Base-by-base conservation (phyloP, 2,329 filamentous ascomycete genomes). In the Keithomyces neogunnii region DNA sequence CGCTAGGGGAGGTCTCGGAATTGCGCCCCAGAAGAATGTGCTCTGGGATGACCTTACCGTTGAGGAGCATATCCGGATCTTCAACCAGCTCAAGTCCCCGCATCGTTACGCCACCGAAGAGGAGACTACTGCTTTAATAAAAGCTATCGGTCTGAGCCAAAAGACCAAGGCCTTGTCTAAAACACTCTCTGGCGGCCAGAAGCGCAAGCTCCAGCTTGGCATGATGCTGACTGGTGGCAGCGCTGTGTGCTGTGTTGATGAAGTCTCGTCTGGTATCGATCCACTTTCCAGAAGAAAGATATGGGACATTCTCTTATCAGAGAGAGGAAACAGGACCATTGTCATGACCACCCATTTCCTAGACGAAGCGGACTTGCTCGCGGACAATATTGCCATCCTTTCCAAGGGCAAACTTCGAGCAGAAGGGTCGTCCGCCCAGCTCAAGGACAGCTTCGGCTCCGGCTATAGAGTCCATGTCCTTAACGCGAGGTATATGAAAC, bases 181-280 rank as follows among this genome's bases (percentile, higher is more conserved):
- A 62, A 95, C 89, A 0, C 73, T 96, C 0, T 95, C 89, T 2
- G 91, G 91, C 8, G 91, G 91, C 0, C 91, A 96, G 67, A 96
- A 95, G 70, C 77, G 91, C 49, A 96, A 96, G 66, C 75, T 96
- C 5, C 91, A 96, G 66, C 75, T 96, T 2, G 90, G 89, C 4
- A 92, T 96, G 82, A 96, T 96, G 89, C 83, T 96, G 59, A 95
- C 89, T 3, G 91, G 92, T 55, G 90, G 89, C 8, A 92, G 87
- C 55, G 82, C 82, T 31, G 85, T 96, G 0, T 96, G 91, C 69
- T 93, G 89, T 61, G 83, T 96, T 4, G 91, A 96, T 58, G 92
- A 96, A 67, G 89, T 96, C 13, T 91, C 86, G 36, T 90, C 86
- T 53, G 92, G 91, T 11, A 76, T 96, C 19, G 91, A 96, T 63